These are phyloP conservation scores for Rheum nobile DNA, from an alignment of 148 eudicot genomes.

Conservation along the genomic window DNA sequence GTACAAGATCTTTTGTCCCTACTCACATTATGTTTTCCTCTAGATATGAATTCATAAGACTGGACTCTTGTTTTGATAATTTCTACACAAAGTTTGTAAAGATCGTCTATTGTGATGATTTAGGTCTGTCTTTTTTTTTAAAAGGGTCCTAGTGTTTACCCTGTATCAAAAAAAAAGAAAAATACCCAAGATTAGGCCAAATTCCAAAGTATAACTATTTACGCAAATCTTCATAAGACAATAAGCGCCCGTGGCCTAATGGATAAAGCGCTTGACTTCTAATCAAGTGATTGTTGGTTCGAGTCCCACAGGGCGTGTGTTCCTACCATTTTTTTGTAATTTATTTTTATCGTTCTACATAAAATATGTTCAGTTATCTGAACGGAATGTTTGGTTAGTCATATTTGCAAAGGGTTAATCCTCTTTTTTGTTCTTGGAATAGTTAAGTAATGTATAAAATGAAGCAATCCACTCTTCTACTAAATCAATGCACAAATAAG, in stretches of 20 bases:
- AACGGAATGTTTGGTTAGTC: neutral
- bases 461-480: neutral
- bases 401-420: neutral
- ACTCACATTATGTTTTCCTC: no score
- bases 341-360: neutral
- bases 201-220: no score
- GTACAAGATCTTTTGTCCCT: no score
- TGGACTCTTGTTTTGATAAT: no score
- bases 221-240: neutral
- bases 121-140: no score
- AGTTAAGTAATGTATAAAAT: neutral
- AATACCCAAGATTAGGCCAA: no score
- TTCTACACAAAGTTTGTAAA: no score
- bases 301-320: constrained; percentile 3
- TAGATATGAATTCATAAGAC: no score
- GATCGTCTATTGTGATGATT: no score
- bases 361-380: neutral
- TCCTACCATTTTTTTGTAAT: neutral
- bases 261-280: constrained; percentile 9
- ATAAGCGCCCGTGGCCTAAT: constrained; percentile 3
- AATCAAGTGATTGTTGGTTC: constrained; percentile 8
- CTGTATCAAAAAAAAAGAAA: no score
- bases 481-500: neutral
- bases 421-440: no score
- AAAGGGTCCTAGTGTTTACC: no score